Conservation (phyloP, 345 rosid species). For the Moricandia arvensis region DNA sequence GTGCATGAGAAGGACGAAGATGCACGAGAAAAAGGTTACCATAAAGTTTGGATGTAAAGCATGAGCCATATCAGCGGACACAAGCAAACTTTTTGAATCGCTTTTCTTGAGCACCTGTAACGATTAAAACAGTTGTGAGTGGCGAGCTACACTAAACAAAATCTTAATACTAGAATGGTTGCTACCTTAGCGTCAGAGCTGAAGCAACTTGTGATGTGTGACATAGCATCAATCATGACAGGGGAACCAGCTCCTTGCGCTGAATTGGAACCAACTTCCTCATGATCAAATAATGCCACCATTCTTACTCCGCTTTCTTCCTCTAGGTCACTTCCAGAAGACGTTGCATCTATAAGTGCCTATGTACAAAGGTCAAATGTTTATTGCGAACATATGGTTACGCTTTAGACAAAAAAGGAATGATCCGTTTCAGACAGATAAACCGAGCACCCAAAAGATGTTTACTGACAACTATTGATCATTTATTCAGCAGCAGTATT, state of each 20-base stretch:
- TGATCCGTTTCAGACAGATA: background rate
- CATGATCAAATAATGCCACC: conserved; percentile 97
- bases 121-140: background rate
- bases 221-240: conserved; percentile 87
- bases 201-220: conserved; percentile 77
- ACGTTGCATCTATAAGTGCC: conserved; percentile 82
- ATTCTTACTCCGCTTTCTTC: conserved; percentile 83
- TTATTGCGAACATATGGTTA: background rate
- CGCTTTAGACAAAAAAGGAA: too few species aligned
- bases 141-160: background rate
- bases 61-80: conserved; percentile 99
- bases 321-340: conserved; percentile 64
- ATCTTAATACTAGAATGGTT: background rate
- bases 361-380: conserved; percentile 27
- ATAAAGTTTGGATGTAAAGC: conserved; percentile 92
- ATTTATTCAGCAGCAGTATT: background rate
- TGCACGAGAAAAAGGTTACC: conserved; percentile 39
- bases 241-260: conserved; percentile 99
- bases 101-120: conserved; percentile 80
- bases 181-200: conserved; percentile 70
- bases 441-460: background rate
- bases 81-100: conserved; percentile 78
- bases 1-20: background rate
- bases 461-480: background rate
- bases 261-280: conserved; percentile 92